Percentiles rank a stretch among this genome's conserved stretches.
Conservation (phyloP, 2,329 filamentous ascomycete species). For the Talaromyces rugulosus region DNA sequence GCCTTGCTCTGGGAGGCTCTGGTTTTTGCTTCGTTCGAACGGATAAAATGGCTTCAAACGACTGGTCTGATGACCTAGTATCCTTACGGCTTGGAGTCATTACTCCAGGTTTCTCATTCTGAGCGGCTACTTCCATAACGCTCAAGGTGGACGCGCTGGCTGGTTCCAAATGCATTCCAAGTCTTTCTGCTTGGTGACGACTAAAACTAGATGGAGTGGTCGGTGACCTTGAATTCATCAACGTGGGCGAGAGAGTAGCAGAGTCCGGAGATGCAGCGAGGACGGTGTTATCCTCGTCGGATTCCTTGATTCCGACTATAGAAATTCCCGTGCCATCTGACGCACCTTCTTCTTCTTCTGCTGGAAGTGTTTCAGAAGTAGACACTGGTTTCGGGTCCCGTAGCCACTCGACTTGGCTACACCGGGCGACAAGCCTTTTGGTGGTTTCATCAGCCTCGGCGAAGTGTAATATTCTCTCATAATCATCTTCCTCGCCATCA, state of each 20-base stretch:
- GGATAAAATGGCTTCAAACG: conserved; percentile 14
- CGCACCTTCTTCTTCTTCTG: not conserved
- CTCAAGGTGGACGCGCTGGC: conserved; percentile 70
- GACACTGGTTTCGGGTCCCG: conserved; percentile 18
- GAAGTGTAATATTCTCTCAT: conserved; percentile 46
- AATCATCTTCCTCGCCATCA: conserved; percentile 48
- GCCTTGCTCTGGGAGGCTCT: conserved; percentile 39
- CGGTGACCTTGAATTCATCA: conserved; percentile 26
- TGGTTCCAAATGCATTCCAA: conserved; percentile 68
- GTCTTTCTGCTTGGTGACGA: conserved; percentile 21
- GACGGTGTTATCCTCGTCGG: conserved; percentile 36
- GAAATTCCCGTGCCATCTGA: not conserved
- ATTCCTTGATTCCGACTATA: not conserved
- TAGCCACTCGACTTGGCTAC: conserved; percentile 45
- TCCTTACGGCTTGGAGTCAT: conserved; percentile 67
- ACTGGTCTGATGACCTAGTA: conserved; percentile 25
- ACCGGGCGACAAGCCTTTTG: conserved; percentile 43
- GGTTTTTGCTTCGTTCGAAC: conserved; percentile 32
- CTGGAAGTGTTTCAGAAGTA: conserved; percentile 3
- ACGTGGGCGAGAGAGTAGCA: conserved; percentile 45
- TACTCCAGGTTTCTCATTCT: conserved; percentile 76
- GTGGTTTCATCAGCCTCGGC: conserved; percentile 49
- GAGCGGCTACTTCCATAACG: conserved; percentile 71
- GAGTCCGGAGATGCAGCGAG: conserved; percentile 26
- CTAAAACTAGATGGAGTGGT: conserved; percentile 20